A percentile compares a stretch with the other conserved stretches of the same genome.
These are phyloP conservation scores for Suhomyces vadensis DNA, from an alignment of 805 yeast genomes.

Conservation along the genomic window DNA sequence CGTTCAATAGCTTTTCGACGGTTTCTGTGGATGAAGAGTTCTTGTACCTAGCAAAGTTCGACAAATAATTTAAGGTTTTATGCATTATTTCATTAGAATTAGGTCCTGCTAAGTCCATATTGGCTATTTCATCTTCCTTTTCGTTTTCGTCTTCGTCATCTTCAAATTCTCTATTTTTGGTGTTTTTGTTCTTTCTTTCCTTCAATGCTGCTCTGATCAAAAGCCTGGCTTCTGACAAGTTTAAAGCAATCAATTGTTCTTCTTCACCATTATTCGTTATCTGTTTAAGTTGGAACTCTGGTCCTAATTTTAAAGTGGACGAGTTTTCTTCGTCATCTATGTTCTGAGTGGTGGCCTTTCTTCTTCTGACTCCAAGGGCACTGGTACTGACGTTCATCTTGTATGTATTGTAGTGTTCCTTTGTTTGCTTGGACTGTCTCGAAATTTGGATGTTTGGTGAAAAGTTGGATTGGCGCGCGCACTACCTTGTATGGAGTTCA, in stretches of 20 bases:
- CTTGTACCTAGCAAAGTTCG: conserved; percentile 85
- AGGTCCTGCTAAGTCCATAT: conserved; percentile 57
- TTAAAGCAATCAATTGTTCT: conserved; percentile 78
- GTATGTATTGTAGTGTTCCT: neutral
- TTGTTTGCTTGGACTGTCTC: neutral
- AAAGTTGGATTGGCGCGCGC: conserved; percentile 1
- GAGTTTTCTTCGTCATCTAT: conserved; percentile 92
- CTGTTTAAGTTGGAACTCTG: conserved; percentile 85
- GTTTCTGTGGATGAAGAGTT: conserved; percentile 92
- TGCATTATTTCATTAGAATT: conserved; percentile 86
- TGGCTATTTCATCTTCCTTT: conserved; percentile 46
- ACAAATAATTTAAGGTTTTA: conserved; percentile 84
- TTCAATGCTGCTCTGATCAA: conserved; percentile 86
- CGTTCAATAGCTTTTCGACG: conserved; percentile 83
- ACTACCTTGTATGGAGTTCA: no score
- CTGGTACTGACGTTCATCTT: conserved; percentile 87
- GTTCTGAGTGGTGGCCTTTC: conserved; percentile 56
- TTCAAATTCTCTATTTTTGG: conserved; percentile 27
- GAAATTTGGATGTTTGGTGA: conserved; percentile 2
- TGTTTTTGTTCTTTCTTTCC: conserved; percentile 50
- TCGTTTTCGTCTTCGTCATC: conserved; percentile 38
- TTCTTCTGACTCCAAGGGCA: conserved; percentile 80
- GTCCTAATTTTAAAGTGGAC: conserved; percentile 80
- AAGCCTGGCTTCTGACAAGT: conserved; percentile 85
- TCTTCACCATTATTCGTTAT: conserved; percentile 77